Conservation (phyloP, 2,329 filamentous ascomycete genomes). For the Aspergillus latus region DNA sequence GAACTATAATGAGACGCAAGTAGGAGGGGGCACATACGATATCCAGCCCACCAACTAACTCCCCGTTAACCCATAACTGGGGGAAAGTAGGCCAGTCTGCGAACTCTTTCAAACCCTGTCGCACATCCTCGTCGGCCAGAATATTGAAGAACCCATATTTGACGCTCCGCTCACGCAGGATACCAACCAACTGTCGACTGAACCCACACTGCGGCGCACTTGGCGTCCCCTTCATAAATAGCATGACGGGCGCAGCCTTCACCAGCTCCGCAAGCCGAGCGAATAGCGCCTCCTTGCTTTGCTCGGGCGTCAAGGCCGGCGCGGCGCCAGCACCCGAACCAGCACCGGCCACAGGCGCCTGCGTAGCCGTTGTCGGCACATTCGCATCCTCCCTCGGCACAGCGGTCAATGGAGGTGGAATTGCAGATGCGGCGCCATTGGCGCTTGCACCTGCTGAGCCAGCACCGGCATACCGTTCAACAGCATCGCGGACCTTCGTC, state of each 20-base stretch:
- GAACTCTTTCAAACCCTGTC: slow-evolving; percentile 93
- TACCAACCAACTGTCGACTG: slow-evolving; percentile 80
- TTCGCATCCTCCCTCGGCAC: slow-evolving; percentile 39
- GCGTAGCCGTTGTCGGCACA: slow-evolving; percentile 31
- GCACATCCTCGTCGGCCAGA: slow-evolving; percentile 91
- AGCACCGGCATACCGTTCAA: slow-evolving; percentile 73
- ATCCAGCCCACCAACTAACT: slow-evolving; percentile 88
- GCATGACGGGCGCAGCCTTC: slow-evolving; percentile 94
- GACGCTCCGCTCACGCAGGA: slow-evolving; percentile 84
- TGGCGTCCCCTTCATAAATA: slow-evolving; percentile 98
- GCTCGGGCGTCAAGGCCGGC: slow-evolving; percentile 41
- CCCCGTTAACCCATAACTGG: slow-evolving; percentile 87
- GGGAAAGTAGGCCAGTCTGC: slow-evolving; percentile 98
- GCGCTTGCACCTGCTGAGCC: slow-evolving; percentile 22
- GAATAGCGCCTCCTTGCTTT: slow-evolving; percentile 80
- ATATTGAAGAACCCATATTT: slow-evolving; percentile 99
- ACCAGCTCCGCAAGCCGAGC: slow-evolving; percentile 79
- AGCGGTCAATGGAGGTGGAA: slow-evolving; percentile 42
- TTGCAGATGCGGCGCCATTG: slow-evolving; percentile 35
- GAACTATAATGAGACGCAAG: background rate
- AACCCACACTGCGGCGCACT: slow-evolving; percentile 88
- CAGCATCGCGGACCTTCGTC: slow-evolving; percentile 76
- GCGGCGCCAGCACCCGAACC: slow-evolving; percentile 11
- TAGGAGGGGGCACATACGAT: slow-evolving; percentile 66
- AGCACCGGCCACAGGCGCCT: slow-evolving; percentile 26